Evolutionary conservation across 768 basidiomycete genomes (phyloP).

Genomic region (Serendipita vermifera): DNA sequence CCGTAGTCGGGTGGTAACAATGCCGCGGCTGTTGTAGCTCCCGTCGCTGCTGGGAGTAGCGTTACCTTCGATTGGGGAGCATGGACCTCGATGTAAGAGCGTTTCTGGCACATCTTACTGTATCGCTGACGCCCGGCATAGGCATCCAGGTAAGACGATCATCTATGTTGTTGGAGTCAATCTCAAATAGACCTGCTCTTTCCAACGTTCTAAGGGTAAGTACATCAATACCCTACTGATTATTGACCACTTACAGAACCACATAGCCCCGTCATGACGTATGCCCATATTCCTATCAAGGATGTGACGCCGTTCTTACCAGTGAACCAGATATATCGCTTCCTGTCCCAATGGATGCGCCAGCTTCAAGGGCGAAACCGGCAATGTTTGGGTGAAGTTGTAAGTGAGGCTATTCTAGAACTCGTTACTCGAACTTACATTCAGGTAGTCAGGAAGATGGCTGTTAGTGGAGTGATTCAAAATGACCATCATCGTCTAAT

Average conservation of each 20-base stretch:
- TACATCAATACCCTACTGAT: not conserved
- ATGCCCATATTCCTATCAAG: not conserved
- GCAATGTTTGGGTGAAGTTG: conserved; percentile 15
- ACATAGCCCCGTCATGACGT: conserved; percentile 4
- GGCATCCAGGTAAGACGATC: conserved; percentile 11
- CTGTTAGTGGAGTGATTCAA: no score
- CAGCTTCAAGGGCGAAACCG: conserved; percentile 14
- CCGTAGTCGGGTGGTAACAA: conserved; percentile 13
- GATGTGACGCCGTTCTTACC: not conserved
- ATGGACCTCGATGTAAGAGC: conserved; percentile 12
- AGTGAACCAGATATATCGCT: conserved; percentile 11
- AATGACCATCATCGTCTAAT: no score
- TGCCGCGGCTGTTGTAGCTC: conserved; percentile 4
- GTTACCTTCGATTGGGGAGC: conserved; percentile 14
- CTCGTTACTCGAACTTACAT: not conserved
- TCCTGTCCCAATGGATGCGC: conserved; percentile 14
- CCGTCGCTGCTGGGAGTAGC: conserved; percentile 11
- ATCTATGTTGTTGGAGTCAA: not conserved
- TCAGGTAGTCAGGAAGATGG: conserved; percentile 11
- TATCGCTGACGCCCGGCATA: not conserved
- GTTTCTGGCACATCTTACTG: not conserved
- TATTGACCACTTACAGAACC: not conserved
- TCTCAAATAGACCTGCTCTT: no score
- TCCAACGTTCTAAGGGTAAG: not conserved
- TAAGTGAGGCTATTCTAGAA: not conserved